Percentiles rank a stretch among this genome's conserved stretches.
phyloP scores from a whole-genome alignment of 257 asterid species.

The Nicotiana sylvestris region DNA sequence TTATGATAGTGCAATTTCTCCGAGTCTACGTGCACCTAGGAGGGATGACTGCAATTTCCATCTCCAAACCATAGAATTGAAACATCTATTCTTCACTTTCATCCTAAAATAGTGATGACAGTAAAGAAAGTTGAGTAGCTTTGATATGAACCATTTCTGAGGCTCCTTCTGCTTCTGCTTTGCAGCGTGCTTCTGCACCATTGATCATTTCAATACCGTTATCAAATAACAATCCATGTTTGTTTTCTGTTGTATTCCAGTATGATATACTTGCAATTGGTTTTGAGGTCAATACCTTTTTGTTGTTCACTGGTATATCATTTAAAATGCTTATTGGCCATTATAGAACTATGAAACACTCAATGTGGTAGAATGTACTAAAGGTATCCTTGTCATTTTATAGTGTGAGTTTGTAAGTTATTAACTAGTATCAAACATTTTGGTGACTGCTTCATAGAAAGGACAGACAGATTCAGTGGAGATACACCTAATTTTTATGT shows the following conservation, averaged over 20 bases:
- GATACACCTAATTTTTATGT: neutral
- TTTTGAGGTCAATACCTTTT: neutral
- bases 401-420: neutral
- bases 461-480: neutral
- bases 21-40: neutral
- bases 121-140: neutral
- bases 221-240: neutral
- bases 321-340: too few species aligned
- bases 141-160: neutral
- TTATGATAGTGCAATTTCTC: slow-evolving; percentile 2
- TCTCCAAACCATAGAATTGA: neutral
- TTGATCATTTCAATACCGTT: neutral
- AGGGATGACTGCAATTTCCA: neutral
- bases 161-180: neutral
- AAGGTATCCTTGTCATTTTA: neutral
- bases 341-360: neutral
- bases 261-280: neutral
- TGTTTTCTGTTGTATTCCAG: neutral
- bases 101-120: neutral
- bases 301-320: neutral
- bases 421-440: neutral
- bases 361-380: neutral
- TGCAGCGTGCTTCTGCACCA: neutral
- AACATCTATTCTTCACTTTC: neutral
- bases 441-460: neutral